Evolutionary conservation across 1,284 basidiomycete genomes (phyloP).

Genomic region (Hypsizygus ulmarius): DNA sequence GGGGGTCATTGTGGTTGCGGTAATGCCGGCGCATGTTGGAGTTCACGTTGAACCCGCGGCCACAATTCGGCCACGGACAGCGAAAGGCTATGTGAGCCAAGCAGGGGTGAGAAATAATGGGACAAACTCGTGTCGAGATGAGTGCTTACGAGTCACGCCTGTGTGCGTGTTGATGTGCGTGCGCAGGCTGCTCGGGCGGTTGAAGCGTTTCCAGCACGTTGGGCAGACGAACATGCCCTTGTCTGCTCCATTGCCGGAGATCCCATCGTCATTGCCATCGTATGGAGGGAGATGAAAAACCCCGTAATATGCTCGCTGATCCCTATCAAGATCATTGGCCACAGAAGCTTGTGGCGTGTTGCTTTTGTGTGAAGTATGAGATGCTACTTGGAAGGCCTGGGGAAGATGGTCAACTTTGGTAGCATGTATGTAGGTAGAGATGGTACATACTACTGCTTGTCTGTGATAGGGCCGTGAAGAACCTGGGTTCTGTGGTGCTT

Average conservation of each 20-base stretch:
- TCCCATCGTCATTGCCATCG: neutral
- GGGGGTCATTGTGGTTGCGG: slow-evolving; percentile 47
- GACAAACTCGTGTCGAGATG: neutral
- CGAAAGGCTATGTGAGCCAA: slow-evolving; percentile 50
- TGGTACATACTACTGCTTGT: no score
- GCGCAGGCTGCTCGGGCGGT: slow-evolving; percentile 67
- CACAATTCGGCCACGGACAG: slow-evolving; percentile 66
- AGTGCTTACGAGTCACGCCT: slow-evolving; percentile 66
- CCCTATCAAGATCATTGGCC: no score
- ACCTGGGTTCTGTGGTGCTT: no score
- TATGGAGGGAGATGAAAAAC: no score
- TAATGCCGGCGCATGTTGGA: slow-evolving; percentile 76
- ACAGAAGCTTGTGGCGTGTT: no score
- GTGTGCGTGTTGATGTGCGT: slow-evolving; percentile 76
- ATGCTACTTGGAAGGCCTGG: no score
- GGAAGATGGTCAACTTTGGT: no score
- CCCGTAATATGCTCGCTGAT: no score
- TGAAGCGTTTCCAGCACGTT: slow-evolving; percentile 66
- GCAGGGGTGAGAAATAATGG: slow-evolving; percentile 4
- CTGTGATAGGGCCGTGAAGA: no score
- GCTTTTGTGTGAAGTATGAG: no score
- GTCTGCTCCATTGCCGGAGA: neutral
- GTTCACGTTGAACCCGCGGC: slow-evolving; percentile 71
- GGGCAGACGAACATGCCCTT: slow-evolving; percentile 51
- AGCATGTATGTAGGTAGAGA: no score